Base-by-base conservation (phyloP, 495 filamentous ascomycete genomes). In the Mytilinidion resinicola region DNA sequence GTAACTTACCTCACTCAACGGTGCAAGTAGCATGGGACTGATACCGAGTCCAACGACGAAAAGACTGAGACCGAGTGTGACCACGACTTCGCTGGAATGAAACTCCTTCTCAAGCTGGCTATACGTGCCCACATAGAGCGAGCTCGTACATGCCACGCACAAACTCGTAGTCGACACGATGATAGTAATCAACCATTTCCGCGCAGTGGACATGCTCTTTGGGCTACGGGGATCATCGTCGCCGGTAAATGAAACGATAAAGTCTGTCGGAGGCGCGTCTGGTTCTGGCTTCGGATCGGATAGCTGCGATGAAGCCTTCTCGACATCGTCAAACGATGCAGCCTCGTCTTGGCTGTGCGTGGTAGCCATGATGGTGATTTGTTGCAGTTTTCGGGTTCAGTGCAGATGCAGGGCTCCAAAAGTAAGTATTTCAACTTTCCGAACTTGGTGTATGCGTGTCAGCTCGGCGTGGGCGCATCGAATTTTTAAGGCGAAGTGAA, bases 11-110 rank as follows among this genome's bases (percentile, higher is more conserved):
- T 61, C 53, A 30, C 36, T 38, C 25, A 61, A 33, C 9, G 58
- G 58, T 0, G 58, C 58, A 8, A 61, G 52, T 9, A 55, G 33
- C 58, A 61, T 55, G 4, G 58, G 58, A 38, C 51, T 38, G n/a
- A 61, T 34, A 3, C 19, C 58, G 10, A 61, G 41, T 3, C 58
- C 58, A 4, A 61, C 9, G 5, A 61, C 41, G 47, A 35, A 61
- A 14, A 43, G 19, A 9, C 17, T 35, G 41, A 61, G 58, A 36
- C 58, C 58, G 7, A 43, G 14, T 9, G 51, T 56, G 34, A 34
- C 58, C 9, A 61, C 41, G n/a, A 35, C 36, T 20, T 21, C 20
- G 17, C 19, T 35, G 1, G 38, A n/a, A 21, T 56, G 42, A 42
- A 61, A 61, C 38, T 59, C 50, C 9, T 15, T 36, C 20, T 53